A percentile compares a stretch with the other conserved stretches of the same genome.
phyloP scores from a whole-genome alignment of 441 rosid genomes.

The Erysimum pusillum region DNA sequence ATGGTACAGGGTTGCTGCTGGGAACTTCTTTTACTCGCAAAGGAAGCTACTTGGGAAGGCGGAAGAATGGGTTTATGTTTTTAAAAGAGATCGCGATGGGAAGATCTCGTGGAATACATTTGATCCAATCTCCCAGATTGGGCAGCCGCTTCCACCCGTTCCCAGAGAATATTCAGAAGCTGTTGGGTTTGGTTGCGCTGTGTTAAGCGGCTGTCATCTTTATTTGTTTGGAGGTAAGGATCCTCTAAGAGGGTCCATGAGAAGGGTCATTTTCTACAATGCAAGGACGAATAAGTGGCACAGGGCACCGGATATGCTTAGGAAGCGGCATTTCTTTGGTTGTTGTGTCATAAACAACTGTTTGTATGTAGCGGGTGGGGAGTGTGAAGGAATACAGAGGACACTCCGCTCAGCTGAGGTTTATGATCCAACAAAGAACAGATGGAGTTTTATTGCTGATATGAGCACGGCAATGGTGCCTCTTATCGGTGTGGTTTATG shows the following conservation, averaged over 20 bases:
- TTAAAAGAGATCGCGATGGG: slow-evolving; percentile 90
- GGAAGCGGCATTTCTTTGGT: slow-evolving; percentile 89
- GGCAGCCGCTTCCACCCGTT: slow-evolving; percentile 96
- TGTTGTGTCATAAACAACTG: slow-evolving; percentile 90
- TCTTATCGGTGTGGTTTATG: slow-evolving; percentile 85
- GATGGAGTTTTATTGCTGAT: slow-evolving; percentile 88
- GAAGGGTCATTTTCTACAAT: slow-evolving; percentile 83
- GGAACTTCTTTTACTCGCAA: slow-evolving; percentile 75
- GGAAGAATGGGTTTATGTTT: slow-evolving; percentile 94
- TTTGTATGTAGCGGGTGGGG: slow-evolving; percentile 93
- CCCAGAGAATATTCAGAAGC: slow-evolving; percentile 90
- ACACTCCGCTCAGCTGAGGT: slow-evolving; percentile 92
- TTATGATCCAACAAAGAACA: slow-evolving; percentile 81
- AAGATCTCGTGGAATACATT: slow-evolving; percentile 90
- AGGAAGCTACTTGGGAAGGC: slow-evolving; percentile 79
- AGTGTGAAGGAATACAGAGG: slow-evolving; percentile 89
- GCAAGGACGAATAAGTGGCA: slow-evolving; percentile 94
- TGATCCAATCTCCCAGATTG: slow-evolving; percentile 76
- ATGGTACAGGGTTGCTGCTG: slow-evolving; percentile 82
- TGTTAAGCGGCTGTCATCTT: slow-evolving; percentile 83
- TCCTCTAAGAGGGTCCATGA: slow-evolving; percentile 84
- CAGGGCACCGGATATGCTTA: slow-evolving; percentile 90
- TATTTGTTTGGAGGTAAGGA: slow-evolving; percentile 94
- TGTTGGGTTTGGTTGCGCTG: slow-evolving; percentile 94
- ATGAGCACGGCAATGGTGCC: slow-evolving; percentile 98